Percentiles rank a stretch among this genome's conserved stretches.
Evolutionary conservation across 768 basidiomycete species (phyloP).

Genomic region (Filobasidium wieringae): DNA sequence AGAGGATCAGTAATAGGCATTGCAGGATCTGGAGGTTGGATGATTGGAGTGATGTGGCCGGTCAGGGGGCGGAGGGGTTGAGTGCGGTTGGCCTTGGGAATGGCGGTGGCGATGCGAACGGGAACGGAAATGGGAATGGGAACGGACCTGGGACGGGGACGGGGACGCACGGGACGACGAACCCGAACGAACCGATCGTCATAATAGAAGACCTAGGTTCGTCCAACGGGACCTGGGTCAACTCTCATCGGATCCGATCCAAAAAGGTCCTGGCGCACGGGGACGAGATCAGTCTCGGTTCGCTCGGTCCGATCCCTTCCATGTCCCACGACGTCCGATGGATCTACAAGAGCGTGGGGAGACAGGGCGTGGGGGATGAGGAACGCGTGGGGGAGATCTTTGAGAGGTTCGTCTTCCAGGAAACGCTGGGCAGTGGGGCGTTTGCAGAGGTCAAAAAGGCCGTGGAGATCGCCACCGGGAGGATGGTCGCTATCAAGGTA

Average conservation of each 20-base stretch:
- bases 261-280: constrained; percentile 58
- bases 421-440: constrained; percentile 64
- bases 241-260: constrained; percentile 50
- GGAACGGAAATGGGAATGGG: neutral
- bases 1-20: constrained; percentile 31
- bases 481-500: constrained; percentile 69
- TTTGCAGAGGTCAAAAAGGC: constrained; percentile 86
- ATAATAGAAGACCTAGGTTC: constrained; percentile 42
- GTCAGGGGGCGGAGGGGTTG: neutral
- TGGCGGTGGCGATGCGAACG: neutral
- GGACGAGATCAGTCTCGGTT: constrained; percentile 76
- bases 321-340: constrained; percentile 46
- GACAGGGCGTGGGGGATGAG: constrained; percentile 18
- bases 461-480: constrained; percentile 56
- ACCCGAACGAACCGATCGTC: constrained; percentile 21
- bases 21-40: constrained; percentile 23
- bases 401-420: constrained; percentile 39
- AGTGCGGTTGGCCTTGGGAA: neutral
- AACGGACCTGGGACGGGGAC: neutral
- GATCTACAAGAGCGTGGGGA: constrained; percentile 31
- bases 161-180: neutral
- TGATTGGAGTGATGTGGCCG: neutral
- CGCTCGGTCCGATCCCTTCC: constrained; percentile 43
- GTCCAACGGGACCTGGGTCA: constrained; percentile 68
- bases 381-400: constrained; percentile 39